Base-by-base conservation (phyloP, 2,329 filamentous ascomycete genomes). In the Aphanocladium album region DNA sequence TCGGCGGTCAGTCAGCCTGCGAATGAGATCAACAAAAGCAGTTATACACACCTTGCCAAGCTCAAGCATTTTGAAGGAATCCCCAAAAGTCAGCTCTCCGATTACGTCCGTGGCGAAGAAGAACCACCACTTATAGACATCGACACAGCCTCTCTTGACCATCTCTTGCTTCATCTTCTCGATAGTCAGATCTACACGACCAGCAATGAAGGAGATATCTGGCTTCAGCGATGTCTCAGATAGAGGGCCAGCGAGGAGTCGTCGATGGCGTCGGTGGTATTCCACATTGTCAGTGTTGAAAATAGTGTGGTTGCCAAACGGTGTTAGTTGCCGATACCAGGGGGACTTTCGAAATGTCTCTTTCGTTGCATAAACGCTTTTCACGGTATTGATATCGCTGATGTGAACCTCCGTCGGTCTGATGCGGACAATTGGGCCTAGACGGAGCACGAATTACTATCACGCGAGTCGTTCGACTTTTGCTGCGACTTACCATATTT, bases 141-240 rank as follows among this genome's bases (percentile, higher is more conserved):
- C 46, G 7, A 27, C 46, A 6, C n/a, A n/a, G 11, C 46, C 46
- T 14, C 23, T 8, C 5, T 3, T 25, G 9, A 6, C 16, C 46
- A 49, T 49, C 16, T 49, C 46, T 8, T 49, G 5, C 23, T 49
- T 25, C 5, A 49, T 49, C 8, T 21, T 14, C 46, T 49, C 12
- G 21, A 49, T 8, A 5, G 21, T 25, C 3, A 49, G 23, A 30
- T 23, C 21, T 8, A 49, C 46, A 45, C 71, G 35, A 30, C 37
- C 7, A 2, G 5, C 7, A 9, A 55, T n/a, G 19, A 23, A 8
- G 16, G 52, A 33, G 9, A 53, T 55, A n/a, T 21, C 30, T 21
- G 43, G 17, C n/a, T 51, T 51, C 27, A 41, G 30, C 11, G 51
- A 27, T 2, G 35, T 25, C 14, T 43, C 52, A 2, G 52, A 55